Conservation (phyloP, 106 monocot species). For the Dactylorhiza incarnata region DNA sequence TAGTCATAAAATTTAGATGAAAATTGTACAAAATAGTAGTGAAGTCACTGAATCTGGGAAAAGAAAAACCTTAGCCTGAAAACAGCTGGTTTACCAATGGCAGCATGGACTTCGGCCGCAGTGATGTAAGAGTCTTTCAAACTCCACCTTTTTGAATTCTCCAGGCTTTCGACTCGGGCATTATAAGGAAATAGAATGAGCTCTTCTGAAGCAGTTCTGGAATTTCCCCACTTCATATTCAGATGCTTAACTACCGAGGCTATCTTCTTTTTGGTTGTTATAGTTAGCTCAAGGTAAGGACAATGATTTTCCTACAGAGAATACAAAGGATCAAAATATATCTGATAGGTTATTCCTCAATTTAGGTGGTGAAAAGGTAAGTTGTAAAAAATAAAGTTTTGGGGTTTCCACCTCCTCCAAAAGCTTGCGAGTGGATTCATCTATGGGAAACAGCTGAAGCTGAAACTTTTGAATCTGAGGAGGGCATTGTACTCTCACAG, state of each 20-base stretch:
- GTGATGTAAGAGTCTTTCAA: constrained; percentile 25
- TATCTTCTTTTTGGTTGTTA: constrained; percentile 56
- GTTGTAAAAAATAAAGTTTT: not conserved
- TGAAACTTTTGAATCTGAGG: constrained; percentile 30
- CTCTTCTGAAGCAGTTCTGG: constrained; percentile 28
- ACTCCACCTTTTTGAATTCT: constrained; percentile 38
- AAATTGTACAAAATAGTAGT: not conserved
- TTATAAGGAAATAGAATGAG: constrained; percentile 58
- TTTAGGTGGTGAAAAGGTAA: not conserved
- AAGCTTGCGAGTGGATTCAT: constrained; percentile 32
- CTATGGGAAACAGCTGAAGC: constrained; percentile 70
- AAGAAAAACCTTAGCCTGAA: constrained; percentile 53
- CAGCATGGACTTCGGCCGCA: constrained; percentile 52
- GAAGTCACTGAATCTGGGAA: not conserved
- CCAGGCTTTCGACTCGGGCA: constrained; percentile 21
- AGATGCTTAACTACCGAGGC: constrained; percentile 71
- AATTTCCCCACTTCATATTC: constrained; percentile 49
- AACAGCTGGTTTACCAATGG: constrained; percentile 39
- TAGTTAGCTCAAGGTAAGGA: constrained; percentile 61
- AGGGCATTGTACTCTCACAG: constrained; percentile 11
- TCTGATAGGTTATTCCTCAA: not conserved
- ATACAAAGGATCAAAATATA: not conserved
- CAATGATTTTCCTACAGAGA: constrained; percentile 46
- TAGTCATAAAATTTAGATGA: no score
- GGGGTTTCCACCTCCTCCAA: constrained; percentile 45